Percentiles rank a stretch among this genome's conserved stretches.
Evolutionary conservation across 306 rosid species (phyloP).

Genomic region (Comarum palustre): DNA sequence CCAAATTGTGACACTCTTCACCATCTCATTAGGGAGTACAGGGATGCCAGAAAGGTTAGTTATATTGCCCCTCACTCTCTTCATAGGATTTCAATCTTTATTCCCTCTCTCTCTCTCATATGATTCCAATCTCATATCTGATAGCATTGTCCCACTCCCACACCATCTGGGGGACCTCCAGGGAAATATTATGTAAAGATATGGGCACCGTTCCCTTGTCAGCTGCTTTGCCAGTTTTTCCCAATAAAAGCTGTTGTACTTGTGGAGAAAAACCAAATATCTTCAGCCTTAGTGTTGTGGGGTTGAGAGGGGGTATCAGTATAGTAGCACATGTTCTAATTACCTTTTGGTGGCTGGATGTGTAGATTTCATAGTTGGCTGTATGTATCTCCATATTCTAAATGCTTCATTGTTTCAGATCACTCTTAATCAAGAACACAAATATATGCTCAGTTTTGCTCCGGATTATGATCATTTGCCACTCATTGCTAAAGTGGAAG

Average conservation of each 20-base stretch:
- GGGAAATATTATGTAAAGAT: no score
- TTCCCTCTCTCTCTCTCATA: neutral
- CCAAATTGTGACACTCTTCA: conserved; percentile 93
- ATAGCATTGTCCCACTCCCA: neutral
- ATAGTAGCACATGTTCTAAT: neutral
- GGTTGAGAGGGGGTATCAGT: neutral
- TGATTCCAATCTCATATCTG: neutral
- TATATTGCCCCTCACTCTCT: conserved; percentile 13
- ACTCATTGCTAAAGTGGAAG: conserved; percentile 96
- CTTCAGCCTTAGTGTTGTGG: neutral
- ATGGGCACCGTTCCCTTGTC: neutral
- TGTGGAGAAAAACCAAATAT: neutral
- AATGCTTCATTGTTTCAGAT: conserved; percentile 52
- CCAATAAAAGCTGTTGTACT: neutral
- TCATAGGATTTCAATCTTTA: neutral
- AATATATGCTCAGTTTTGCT: conserved; percentile 91
- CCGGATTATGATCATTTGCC: conserved; percentile 97
- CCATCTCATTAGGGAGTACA: conserved; percentile 80
- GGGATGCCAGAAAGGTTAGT: conserved; percentile 94
- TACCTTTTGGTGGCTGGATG: neutral
- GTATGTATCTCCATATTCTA: conserved; percentile 12
- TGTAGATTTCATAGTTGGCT: neutral
- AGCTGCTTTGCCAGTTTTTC: neutral
- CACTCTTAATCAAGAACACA: conserved; percentile 90
- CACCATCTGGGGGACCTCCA: neutral